A percentile compares a stretch with the other conserved stretches of the same genome.
Evolutionary conservation across 768 basidiomycete genomes (phyloP).

Genomic region (Tubosaeta sp.): DNA sequence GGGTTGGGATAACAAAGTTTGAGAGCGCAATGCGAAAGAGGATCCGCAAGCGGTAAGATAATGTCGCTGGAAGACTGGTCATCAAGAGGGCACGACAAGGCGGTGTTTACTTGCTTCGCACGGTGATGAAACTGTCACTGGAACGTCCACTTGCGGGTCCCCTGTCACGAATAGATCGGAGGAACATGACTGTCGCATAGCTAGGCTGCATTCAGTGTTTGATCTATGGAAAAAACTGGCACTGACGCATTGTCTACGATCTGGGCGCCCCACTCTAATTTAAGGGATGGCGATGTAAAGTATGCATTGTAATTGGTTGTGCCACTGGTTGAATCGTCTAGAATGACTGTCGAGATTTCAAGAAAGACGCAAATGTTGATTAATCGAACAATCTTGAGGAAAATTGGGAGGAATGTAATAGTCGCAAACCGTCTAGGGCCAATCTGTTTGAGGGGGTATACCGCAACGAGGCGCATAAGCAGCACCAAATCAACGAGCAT

Average conservation of each 20-base stretch:
- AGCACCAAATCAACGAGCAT: constrained; percentile 22
- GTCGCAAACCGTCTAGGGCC: constrained; percentile 9
- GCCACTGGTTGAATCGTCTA: background rate
- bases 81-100: background rate
- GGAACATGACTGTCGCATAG: constrained; percentile 24
- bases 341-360: constrained; percentile 8
- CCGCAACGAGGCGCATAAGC: constrained; percentile 19
- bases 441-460: constrained; percentile 14
- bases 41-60: constrained; percentile 11
- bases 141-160: background rate
- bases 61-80: constrained; percentile 4
- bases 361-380: constrained; percentile 20
- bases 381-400: constrained; percentile 18
- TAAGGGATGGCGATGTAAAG: constrained; percentile 22
- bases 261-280: constrained; percentile 29
- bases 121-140: background rate
- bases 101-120: background rate
- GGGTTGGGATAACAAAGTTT: constrained; percentile 27
- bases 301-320: constrained; percentile 2
- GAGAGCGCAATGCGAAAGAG: constrained; percentile 23
- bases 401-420: constrained; percentile 14
- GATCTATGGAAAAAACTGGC: background rate
- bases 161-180: constrained; percentile 2
- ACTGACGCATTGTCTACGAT: constrained; percentile 25
- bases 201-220: constrained; percentile 3